A percentile compares a stretch with the other conserved stretches of the same genome.
These are phyloP conservation scores for Plasmodium gallinaceum DNA, from an alignment of 169 alveolate genomes.

Conservation along the genomic window DNA sequence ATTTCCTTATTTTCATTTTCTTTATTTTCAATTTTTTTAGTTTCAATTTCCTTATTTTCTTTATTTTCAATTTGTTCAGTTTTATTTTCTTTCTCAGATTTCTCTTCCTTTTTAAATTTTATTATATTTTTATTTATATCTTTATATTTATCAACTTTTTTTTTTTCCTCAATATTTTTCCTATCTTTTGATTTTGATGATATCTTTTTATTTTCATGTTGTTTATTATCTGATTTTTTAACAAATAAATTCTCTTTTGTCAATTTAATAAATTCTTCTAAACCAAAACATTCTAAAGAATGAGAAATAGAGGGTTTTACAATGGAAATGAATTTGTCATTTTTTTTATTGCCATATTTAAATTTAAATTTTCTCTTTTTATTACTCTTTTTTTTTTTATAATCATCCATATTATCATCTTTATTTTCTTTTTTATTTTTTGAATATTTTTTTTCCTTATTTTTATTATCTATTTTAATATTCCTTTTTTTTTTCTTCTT, in stretches of 20 bases:
- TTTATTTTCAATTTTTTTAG: not conserved
- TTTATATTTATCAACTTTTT: not conserved
- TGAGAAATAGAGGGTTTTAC: not conserved
- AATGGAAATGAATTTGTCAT: not conserved
- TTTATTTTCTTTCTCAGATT: not conserved
- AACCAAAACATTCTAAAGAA: conserved; percentile 4
- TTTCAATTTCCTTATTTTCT: not conserved
- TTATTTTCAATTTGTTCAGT: not conserved
- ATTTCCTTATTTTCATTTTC: too few relatives aligned
- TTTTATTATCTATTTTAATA: not conserved
- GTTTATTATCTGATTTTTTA: not conserved
- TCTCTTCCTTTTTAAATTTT: not conserved
- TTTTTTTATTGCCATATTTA: not conserved
- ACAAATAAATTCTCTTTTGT: conserved; percentile 6
- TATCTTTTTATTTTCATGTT: not conserved
- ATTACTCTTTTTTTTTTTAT: not conserved
- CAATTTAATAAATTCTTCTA: conserved; percentile 2
- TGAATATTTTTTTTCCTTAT: not conserved
- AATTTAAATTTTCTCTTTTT: not conserved
- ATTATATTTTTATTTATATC: not conserved
- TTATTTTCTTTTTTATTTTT: conserved; percentile 3
- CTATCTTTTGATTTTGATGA: not conserved
- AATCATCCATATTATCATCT: not conserved
- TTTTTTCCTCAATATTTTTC: not conserved
- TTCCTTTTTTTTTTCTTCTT: conserved; percentile 15